Base-by-base conservation (phyloP, 2,329 filamentous ascomycete genomes). In the Geosmithia morbida region DNA sequence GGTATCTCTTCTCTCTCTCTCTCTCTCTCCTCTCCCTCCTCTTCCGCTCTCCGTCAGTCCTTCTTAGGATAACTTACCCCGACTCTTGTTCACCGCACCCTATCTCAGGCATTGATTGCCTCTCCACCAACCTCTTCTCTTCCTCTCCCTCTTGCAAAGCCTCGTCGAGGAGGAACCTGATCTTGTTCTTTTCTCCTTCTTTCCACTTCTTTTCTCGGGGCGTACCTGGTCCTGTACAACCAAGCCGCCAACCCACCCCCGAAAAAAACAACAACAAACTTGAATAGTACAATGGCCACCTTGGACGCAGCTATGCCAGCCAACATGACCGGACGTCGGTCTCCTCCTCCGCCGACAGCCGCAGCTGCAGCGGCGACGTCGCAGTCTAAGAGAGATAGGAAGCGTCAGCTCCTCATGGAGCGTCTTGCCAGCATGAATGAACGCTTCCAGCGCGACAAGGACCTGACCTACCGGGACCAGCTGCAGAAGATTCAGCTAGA, bases 401-500 rank as follows among this genome's bases (percentile, higher is more conserved):
- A 89, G 60, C 82, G 88, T 51, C 86, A 86, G 57, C 80, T 83
- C 57, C 79, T 96, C 51, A 79, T 81, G 54, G 88, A 95, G 51
- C 83, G 85, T 52, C 76, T 95, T 7, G 75, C 79, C 41, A 77
- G 81, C 48, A 80, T 96, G 64, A 81, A 83, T 48, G 79, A 83
- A 47, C 81, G 81, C 54, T 90, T 95, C 65, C 78, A 80, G 52
- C 77, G 83, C 52, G 88, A 94, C 59, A 78, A 86, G 53, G 87
- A 95, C 62, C 71, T 77, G 52, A 81, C 87, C 56, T 97, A 94
- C 64, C 81, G 89, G 51, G 85, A 92, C 54, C 87, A 96, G 64
- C 75, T 96, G 2, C 83, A 92, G 57, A 87, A 87, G 54, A 79
- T 96, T n/a, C 89, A 96, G 66, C 81, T 87, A 53, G 89, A 95